These are phyloP conservation scores for Colletotrichum noveboracense DNA, from an alignment of 2,329 filamentous ascomycete species.

Conservation along the genomic window DNA sequence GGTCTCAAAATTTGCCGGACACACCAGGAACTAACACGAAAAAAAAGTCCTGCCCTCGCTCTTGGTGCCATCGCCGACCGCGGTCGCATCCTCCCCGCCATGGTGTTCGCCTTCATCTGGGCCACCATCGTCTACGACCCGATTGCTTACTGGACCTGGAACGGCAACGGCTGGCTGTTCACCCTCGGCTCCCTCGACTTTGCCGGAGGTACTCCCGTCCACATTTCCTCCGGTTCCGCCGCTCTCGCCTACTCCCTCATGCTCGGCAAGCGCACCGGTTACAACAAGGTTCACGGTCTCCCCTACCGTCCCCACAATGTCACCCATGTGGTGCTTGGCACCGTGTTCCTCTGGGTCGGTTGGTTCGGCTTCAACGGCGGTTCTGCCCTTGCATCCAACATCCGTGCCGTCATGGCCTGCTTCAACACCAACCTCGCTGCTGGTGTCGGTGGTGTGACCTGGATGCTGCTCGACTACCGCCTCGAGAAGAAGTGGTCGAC, in stretches of 20 bases:
- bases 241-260: conserved; percentile 77
- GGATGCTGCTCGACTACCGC: conserved; percentile 86
- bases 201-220: conserved; percentile 76
- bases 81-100: conserved; percentile 64
- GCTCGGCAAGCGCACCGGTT: conserved; percentile 71
- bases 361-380: conserved; percentile 98
- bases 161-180: conserved; percentile 73
- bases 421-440: conserved; percentile 89
- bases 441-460: conserved; percentile 79
- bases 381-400: conserved; percentile 78
- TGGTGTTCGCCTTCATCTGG: conserved; percentile 75
- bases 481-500: conserved; percentile 95
- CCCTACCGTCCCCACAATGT: conserved; percentile 77
- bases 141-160: conserved; percentile 82
- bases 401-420: conserved; percentile 88
- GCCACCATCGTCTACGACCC: conserved; percentile 75
- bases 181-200: conserved; percentile 75
- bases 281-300: conserved; percentile 64
- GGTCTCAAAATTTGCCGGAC: not conserved
- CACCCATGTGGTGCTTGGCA: conserved; percentile 75
- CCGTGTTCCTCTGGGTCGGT: conserved; percentile 85
- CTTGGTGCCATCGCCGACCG: conserved; percentile 67
- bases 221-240: conserved; percentile 74
- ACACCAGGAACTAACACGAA: not conserved
- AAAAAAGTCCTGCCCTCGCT: conserved; percentile 57